Base-by-base conservation (phyloP, 2,329 filamentous ascomycete species). In the Triangularia verruculosa region DNA sequence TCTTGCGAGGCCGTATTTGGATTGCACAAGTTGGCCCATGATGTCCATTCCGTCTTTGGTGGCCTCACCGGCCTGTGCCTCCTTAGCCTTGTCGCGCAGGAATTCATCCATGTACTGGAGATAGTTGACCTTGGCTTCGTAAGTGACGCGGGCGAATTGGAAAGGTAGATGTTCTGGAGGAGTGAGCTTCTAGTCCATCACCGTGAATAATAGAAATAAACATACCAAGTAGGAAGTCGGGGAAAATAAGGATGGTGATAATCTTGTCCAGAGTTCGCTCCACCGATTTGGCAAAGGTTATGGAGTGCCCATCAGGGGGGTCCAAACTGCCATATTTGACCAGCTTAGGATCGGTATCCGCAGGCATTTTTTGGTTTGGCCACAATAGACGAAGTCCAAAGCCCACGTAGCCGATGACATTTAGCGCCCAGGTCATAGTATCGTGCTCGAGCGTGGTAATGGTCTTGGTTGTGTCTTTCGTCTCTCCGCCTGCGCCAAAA, bases 71-170 rank as follows among this genome's bases (percentile, higher is more conserved):
- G 59, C 47, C 9, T 61, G 67, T 1, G 71, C 80, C 39, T 81
- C 79, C 24, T 79, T 77, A 4, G 78, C 74, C 75, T 91, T 91
- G 68, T 84, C 81, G 28, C 84, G 77, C 63, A 91, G 82, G 52
- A 92, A 82, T 70, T 91, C 87, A 54, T 84, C 78, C 84, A 92
- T 88, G 74, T 92, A 92, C 65, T 83, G 80, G 32, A 82, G 77
- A 79, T 88, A 92, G 74, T 92, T 89, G 4, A 75, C 73, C 61
- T 85, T 82, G 2, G 87, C 83, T 60, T 82, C 76, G 24, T 81
- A 77, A 0, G 87, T 83, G 17, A 77, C 73, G 62, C 80, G 82
- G 34, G 85, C 78, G 13, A 76, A 74, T 66, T 84, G 77, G 68
- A 84, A 79, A 0, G 86, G 86, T 7, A 84, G 72, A 12, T 76